Base-by-base conservation (phyloP, 192 early-diverging fungal species). In the Phycomyces nitens region DNA sequence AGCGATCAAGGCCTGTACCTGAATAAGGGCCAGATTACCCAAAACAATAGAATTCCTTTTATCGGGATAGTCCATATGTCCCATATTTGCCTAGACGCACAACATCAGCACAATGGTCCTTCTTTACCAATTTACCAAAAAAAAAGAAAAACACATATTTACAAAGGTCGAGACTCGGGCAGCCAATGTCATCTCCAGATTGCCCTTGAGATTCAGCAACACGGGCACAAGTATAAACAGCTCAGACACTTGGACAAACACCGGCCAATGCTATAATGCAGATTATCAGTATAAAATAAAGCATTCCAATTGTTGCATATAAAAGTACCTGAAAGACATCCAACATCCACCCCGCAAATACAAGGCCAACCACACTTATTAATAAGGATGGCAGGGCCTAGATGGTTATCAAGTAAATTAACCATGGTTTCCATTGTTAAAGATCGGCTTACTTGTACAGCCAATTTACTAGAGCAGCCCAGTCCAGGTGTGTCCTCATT, bases 121-220 rank as follows among this genome's bases (percentile, higher is more conserved):
- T 29, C 9, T 57, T 57, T 39, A 15, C 20, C 39, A 5, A 29
- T 38, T 27, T 58, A 14, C 38, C 12, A 20, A 41, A 8, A 58
- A 6, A 1, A 27, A 41, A 15, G 5, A 68, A 9, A 26, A n/a
- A 34, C 39, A 40, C 34, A 52, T 5, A 21, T 42, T 44, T 72
- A 89, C 77, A 61, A 79, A 84, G 9, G 93, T 94, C 1, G 91
- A 89, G 18, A 96, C 76, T 8, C 94, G 83, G n/a, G 93, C 84
- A 6, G 91, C 89, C 57, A 96, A 80, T 53, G 92, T 96, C 80
- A 94, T 89, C 68, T 96, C 94, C 14, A 95, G 81, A 72, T 95
- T 96, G 58, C 94, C 92, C 62, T 96, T 96, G 18, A 96, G 72
- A 65, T 94, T 94, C 27, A 96, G 69, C 11, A 96, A 67, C 27